A percentile compares a stretch with the other conserved stretches of the same genome.
These are phyloP conservation scores for Leccinellum albellum DNA, from an alignment of 768 basidiomycete species.

Conservation along the genomic window DNA sequence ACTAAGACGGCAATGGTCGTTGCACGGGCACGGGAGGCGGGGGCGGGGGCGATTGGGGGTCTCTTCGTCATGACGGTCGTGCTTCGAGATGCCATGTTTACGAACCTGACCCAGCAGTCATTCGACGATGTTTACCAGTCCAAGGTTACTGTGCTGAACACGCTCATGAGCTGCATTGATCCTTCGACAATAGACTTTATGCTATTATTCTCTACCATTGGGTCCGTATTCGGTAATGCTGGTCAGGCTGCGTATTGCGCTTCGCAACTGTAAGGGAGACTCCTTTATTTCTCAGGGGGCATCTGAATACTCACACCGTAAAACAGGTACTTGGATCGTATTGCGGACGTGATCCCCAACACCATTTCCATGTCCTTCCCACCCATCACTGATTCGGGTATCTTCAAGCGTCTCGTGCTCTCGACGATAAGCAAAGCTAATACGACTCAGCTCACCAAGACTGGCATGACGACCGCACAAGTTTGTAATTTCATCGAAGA, in stretches of 20 bases:
- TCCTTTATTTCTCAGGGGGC: background rate
- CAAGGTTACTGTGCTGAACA: constrained; percentile 19
- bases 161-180: constrained; percentile 14
- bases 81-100: constrained; percentile 32
- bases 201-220: constrained; percentile 33
- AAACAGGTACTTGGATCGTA: constrained; percentile 30
- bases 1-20: constrained; percentile 24
- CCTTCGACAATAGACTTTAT: constrained; percentile 28
- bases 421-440: constrained; percentile 27
- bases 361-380: constrained; percentile 33
- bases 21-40: constrained; percentile 17
- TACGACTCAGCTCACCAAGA: constrained; percentile 28
- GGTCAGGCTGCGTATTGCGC: constrained; percentile 24
- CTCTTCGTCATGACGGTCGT: constrained; percentile 34
- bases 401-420: constrained; percentile 32
- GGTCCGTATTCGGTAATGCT: constrained; percentile 31
- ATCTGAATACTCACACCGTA: background rate
- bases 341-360: constrained; percentile 30
- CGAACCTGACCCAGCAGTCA: constrained; percentile 31
- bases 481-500: constrained; percentile 32
- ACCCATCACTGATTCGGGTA: constrained; percentile 33
- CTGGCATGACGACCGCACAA: constrained; percentile 31
- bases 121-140: constrained; percentile 27
- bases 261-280: constrained; percentile 15
- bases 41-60: constrained; percentile 26